Percentiles rank a stretch among this genome's conserved stretches.
Evolutionary conservation across 2,329 filamentous ascomycete species (phyloP).

Genomic region (Septoria petroselini): DNA sequence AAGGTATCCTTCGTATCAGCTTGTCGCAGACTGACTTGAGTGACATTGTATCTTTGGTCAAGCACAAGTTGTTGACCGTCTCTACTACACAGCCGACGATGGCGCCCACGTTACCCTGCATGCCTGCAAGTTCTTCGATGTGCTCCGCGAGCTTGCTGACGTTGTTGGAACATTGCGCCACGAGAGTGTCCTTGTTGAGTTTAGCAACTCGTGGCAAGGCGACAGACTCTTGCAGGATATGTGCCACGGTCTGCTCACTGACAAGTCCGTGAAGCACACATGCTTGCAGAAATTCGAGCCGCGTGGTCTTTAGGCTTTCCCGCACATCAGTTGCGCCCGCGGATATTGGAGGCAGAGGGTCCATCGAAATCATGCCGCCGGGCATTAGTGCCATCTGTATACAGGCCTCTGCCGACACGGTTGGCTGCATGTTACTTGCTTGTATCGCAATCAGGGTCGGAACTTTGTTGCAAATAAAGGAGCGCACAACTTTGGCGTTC

Average conservation of each 20-base stretch:
- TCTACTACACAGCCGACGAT: slow-evolving; percentile 66
- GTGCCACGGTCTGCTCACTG: slow-evolving; percentile 70
- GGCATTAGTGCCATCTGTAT: slow-evolving; percentile 64
- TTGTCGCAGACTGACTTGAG: slow-evolving; percentile 70
- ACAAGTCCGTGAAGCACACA: slow-evolving; percentile 88
- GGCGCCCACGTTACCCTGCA: slow-evolving; percentile 87
- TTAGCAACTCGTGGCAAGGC: slow-evolving; percentile 70
- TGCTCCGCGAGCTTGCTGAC: slow-evolving; percentile 71
- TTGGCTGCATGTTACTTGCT: slow-evolving; percentile 56
- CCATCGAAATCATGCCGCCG: slow-evolving; percentile 56
- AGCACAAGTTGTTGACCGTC: slow-evolving; percentile 59
- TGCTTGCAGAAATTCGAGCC: slow-evolving; percentile 81
- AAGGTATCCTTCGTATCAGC: slow-evolving; percentile 68
- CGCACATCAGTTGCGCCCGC: slow-evolving; percentile 55
- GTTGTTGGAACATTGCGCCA: slow-evolving; percentile 74
- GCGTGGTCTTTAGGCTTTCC: slow-evolving; percentile 62
- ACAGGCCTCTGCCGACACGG: slow-evolving; percentile 60
- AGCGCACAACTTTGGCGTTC: slow-evolving; percentile 70
- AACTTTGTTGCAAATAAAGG: slow-evolving; percentile 77
- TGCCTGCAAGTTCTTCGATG: slow-evolving; percentile 77
- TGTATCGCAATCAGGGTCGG: slow-evolving; percentile 60
- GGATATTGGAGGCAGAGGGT: slow-evolving; percentile 63
- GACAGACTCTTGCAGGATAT: slow-evolving; percentile 78
- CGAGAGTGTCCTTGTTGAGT: slow-evolving; percentile 73
- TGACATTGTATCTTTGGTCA: slow-evolving; percentile 74